Base-by-base conservation (phyloP, 1,284 basidiomycete species). In the Anthracocystis walkeri region DNA sequence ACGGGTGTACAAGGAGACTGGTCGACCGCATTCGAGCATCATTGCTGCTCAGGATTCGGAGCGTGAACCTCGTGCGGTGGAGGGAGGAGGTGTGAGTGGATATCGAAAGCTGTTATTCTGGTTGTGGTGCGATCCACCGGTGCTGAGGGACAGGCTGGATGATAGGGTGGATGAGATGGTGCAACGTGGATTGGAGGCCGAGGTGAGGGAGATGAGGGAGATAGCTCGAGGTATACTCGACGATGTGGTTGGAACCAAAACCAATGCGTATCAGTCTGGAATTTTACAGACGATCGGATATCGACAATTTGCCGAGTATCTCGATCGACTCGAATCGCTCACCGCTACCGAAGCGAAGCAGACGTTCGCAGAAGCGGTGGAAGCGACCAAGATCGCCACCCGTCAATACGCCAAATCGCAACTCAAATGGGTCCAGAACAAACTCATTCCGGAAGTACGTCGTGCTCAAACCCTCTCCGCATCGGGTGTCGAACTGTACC, bases 201-300 rank as follows among this genome's bases (percentile, higher is more conserved):
- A 99, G 86, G 91, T 98, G 42, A 87, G 87, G 16, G 85, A 88
- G 57, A 82, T 90, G 65, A 85, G 88, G 11, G 58, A 75, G 0
- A 85, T 88, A 5, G 87, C 87, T 0, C 44, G 62, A 12, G 10
- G 10, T 0, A 42, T 76, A 40, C 21, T 67, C 2, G 45, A 65
- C 41, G 52, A 67, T 2, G 25, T 50, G 68, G n/a, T n/a, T n/a
- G n/a, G n/a, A n/a, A n/a, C n/a, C n/a, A n/a, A n/a, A n/a, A 33
- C 21, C 78, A 92, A 91, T 0, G n/a, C n/a, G n/a, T 73, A 68
- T 44, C 65, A 71, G 33, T 86, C 90, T 1, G 96, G 96, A 0
- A 93, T 99, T 61, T 97, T 93, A 84, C 97, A 99, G 85, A 90
- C 94, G 0, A 99, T 99, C 57, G 96, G 95, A 1, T 97, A 93